These are phyloP conservation scores for Agaricus bisporus DNA, from an alignment of 768 basidiomycete species.

Conservation along the genomic window DNA sequence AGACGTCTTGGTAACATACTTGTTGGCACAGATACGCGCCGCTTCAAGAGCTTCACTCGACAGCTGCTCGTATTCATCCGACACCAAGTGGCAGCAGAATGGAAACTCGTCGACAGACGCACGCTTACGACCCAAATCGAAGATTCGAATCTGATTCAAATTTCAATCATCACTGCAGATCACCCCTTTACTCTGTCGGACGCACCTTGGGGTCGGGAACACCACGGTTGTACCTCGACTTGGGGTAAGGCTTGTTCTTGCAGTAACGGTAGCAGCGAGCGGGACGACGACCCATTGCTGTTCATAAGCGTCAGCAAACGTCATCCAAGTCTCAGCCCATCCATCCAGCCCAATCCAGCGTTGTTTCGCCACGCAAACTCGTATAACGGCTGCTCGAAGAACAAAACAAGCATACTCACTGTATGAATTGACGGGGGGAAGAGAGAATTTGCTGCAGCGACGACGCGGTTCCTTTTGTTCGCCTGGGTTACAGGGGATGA, in stretches of 20 bases:
- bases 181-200: not conserved
- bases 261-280: constrained; percentile 99
- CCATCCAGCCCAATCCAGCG: constrained; percentile 8
- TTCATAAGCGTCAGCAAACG: not conserved
- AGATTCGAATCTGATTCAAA: constrained; percentile 78
- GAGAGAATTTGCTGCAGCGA: not conserved
- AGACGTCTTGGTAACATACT: constrained; percentile 96
- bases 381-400: not conserved
- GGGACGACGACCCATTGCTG: constrained; percentile 91
- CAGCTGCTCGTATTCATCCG: constrained; percentile 96
- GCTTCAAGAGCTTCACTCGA: constrained; percentile 96
- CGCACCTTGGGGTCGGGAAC: constrained; percentile 90
- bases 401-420: constrained; percentile 16
- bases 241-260: constrained; percentile 99
- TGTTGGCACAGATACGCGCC: constrained; percentile 99
- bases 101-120: constrained; percentile 98
- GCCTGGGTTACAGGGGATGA: not conserved
- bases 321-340: constrained; percentile 9
- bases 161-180: not conserved
- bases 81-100: constrained; percentile 94
- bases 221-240: constrained; percentile 96
- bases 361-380: not conserved
- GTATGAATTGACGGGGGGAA: constrained; percentile 9
- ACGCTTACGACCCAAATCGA: constrained; percentile 93
- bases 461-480: constrained; percentile 3